Evolutionary conservation across 106 monocot species (phyloP), one percentile per base, ranked within the genome.

Genomic region (Triglochin maritima): DNA sequence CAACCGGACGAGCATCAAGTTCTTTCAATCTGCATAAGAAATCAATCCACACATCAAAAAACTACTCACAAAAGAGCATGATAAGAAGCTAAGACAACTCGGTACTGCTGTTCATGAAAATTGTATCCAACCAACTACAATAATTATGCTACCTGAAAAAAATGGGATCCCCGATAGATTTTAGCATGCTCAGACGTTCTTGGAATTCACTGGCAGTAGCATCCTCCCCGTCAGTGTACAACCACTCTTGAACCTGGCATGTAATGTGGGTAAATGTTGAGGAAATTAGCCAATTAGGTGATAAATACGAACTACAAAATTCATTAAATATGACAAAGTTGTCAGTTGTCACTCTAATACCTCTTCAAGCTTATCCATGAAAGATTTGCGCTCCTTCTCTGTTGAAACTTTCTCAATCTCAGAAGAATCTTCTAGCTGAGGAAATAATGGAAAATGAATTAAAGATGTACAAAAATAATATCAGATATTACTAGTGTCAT

Each of bases 161-260:
- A 72, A 99, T 89, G 46, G 98, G 98, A 43, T 92, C 98, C 16
- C 98, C 92, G 71, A 86, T 77, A 56, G 80, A 76, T 75, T 86
- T 92, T 15, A 99, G 73, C 16, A 61, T 80, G 29, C 92, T 81
- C 47, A 99, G 77, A 10, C 79, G 88, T 41, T 82, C 84, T 71
- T 92, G 55, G 49, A 99, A 92, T 76, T 92, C 89, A 80, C 59
- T 84, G 41, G 92, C 98, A 79, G 78, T 49, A 67, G 98, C 92
- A 82, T 99, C 98, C 71, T 99, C 98, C 16, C 98, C 98, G 72
- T 99, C 98, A 69, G 84, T 99, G 70, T 99, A 99, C 69, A 99
- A 81, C 98, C 98, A 99, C 42, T 99, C 98, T 89, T 99, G 92
- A 60, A 79, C 92, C 98, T 99, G 72, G 29, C 7, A 17, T 15